Conservation (phyloP, 2,329 filamentous ascomycete genomes). For the Aspergillus oerlinghausenensis region DNA sequence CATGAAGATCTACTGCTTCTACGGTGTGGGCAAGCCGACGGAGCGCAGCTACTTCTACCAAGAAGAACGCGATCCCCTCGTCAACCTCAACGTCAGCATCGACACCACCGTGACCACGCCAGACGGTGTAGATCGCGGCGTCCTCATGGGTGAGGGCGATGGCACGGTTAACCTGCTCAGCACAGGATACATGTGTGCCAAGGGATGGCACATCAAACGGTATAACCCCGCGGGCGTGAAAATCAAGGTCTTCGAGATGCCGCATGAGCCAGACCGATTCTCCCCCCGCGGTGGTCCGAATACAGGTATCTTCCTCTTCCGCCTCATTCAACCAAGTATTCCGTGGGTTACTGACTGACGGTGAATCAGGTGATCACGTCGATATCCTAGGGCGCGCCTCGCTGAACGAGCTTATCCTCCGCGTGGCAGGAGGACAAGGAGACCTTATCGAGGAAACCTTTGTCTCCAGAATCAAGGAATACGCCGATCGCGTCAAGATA, state of each 20-base stretch:
- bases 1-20: slow-evolving; percentile 96
- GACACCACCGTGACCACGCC: slow-evolving; percentile 47
- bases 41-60: slow-evolving; percentile 92
- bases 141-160: slow-evolving; percentile 94
- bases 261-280: slow-evolving; percentile 89
- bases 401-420: slow-evolving; percentile 84
- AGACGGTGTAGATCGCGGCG: slow-evolving; percentile 67
- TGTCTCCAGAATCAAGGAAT: slow-evolving; percentile 75
- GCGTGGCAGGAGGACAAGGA: slow-evolving; percentile 80
- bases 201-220: slow-evolving; percentile 86
- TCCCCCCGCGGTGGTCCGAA: slow-evolving; percentile 70
- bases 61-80: slow-evolving; percentile 60
- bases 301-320: slow-evolving; percentile 52
- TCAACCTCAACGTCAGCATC: slow-evolving; percentile 51
- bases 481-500: slow-evolving; percentile 78
- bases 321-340: slow-evolving; percentile 20
- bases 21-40: slow-evolving; percentile 87
- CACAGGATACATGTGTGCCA: slow-evolving; percentile 93
- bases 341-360: background rate
- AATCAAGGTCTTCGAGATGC: slow-evolving; percentile 90
- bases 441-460: slow-evolving; percentile 72
- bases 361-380: slow-evolving; percentile 74
- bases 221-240: slow-evolving; percentile 84
- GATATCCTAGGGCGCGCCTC: slow-evolving; percentile 87
- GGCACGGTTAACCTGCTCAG: slow-evolving; percentile 93